Evolutionary conservation across 108 stramenopile species (phyloP).

Genomic region (Nitzschia palea): DNA sequence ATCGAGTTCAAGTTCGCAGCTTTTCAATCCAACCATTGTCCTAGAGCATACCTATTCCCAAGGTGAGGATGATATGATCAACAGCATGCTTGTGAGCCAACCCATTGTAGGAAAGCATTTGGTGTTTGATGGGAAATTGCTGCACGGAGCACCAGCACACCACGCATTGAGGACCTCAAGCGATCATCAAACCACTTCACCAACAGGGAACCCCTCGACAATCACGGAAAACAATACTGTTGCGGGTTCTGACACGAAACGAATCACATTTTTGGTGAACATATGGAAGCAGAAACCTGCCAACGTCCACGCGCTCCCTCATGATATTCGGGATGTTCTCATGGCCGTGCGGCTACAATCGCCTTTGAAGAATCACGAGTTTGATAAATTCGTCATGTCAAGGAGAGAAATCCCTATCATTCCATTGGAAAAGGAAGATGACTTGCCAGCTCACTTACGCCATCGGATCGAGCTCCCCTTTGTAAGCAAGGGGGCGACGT

Average conservation of each 20-base stretch:
- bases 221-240: not conserved
- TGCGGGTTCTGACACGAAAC: not conserved
- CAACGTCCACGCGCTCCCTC: slow-evolving; percentile 40
- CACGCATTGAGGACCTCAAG: slow-evolving; percentile 31
- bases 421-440: slow-evolving; percentile 24
- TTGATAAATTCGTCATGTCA: not conserved
- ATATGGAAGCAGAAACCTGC: slow-evolving; percentile 74
- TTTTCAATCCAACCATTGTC: slow-evolving; percentile 56
- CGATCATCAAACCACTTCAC: not conserved
- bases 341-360: not conserved
- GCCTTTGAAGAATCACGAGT: not conserved
- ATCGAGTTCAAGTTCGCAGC: not conserved
- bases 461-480: slow-evolving; percentile 33
- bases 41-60: slow-evolving; percentile 74
- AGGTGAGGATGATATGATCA: slow-evolving; percentile 56
- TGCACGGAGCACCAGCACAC: slow-evolving; percentile 87
- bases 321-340: slow-evolving; percentile 32
- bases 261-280: slow-evolving; percentile 92
- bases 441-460: slow-evolving; percentile 42
- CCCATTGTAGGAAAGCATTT: slow-evolving; percentile 80
- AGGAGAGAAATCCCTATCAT: not conserved
- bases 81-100: slow-evolving; percentile 59
- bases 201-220: slow-evolving; percentile 5
- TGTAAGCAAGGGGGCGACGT: slow-evolving; percentile 33
- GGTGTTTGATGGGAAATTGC: slow-evolving; percentile 84